These are phyloP conservation scores for Chaetoceros muelleri DNA, from an alignment of 108 stramenopile species.

Conservation along the genomic window DNA sequence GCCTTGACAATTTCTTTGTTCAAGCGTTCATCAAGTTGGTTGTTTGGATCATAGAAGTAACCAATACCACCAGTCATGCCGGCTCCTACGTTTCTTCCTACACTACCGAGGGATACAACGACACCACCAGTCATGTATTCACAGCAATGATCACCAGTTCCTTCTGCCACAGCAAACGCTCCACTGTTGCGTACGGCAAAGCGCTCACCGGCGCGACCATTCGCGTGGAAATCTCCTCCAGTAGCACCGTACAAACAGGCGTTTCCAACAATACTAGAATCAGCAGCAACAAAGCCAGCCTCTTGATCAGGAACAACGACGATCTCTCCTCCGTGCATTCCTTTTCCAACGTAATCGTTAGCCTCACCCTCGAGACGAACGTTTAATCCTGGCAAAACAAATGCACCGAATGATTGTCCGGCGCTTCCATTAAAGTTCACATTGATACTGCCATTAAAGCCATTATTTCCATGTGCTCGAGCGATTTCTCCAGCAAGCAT, in stretches of 20 bases:
- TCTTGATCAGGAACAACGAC: slow-evolving; percentile 74
- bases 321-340: slow-evolving; percentile 90
- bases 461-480: slow-evolving; percentile 76
- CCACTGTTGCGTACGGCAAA: slow-evolving; percentile 95
- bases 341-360: slow-evolving; percentile 98
- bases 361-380: slow-evolving; percentile 89
- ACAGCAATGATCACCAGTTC: slow-evolving; percentile 92
- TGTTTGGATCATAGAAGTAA: slow-evolving; percentile 87
- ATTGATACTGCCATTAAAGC: slow-evolving; percentile 80
- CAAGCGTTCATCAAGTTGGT: slow-evolving; percentile 64
- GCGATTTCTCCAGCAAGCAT: slow-evolving; percentile 90
- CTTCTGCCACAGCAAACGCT: slow-evolving; percentile 93
- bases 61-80: slow-evolving; percentile 94
- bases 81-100: slow-evolving; percentile 92
- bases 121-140: slow-evolving; percentile 98
- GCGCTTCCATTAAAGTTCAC: slow-evolving; percentile 88
- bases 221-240: slow-evolving; percentile 89
- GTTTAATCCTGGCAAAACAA: slow-evolving; percentile 74
- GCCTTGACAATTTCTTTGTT: slow-evolving; percentile 86
- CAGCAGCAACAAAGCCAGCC: slow-evolving; percentile 78
- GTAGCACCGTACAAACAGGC: slow-evolving; percentile 96
- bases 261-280: slow-evolving; percentile 92
- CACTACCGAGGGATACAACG: slow-evolving; percentile 83
- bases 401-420: slow-evolving; percentile 92
- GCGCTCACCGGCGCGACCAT: slow-evolving; percentile 91